Base-by-base conservation (phyloP, 768 basidiomycete species). In the Xanthoconium stramineum region DNA sequence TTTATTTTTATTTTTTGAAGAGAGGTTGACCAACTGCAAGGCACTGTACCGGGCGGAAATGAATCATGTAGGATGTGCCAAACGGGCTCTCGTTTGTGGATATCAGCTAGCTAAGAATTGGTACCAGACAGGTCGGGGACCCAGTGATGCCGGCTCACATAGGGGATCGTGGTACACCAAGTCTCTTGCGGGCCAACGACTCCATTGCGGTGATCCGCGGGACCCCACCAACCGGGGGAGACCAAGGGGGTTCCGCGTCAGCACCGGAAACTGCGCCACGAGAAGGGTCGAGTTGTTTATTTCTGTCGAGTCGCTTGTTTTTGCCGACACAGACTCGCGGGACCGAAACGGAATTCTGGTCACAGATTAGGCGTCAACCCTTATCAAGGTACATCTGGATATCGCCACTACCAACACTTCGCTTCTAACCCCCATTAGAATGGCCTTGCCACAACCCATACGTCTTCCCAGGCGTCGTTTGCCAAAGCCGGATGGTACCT, bases 401-500 rank as follows among this genome's bases (percentile, higher is more conserved):
- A 58, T 35, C 12, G 12, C 33, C 9, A 35, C 8, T 12, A 12
- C 6, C 12, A 12, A 35, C 5, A 8, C 33, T 12, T 35, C 4
- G 42, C 38, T 57, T 57, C 48, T 63, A 67, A 59, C 68, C 73
- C 57, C 76, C 77, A 58, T 78, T 82, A 43, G 72, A 65, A 62
- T 75, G 69, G 24, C 88, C 88, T 73, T 89, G 86, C 90, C 90
- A 98, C 59, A 97, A 77, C 46, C 96, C 96, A 65, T 98, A 98
- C 9, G 83, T 80, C 72, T 91, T 96, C 12, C 91, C 89, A 11
- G 94, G 94, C 10, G 85, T 92, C n/a, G 91, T 96, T 75, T 97
- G 96, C 95, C 95, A 98, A 53, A 98, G 76, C 44, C 96, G 86
- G 66, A 98, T 96, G 6, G 96, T 98, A 43, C 94, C 91, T 91